phyloP scores from a whole-genome alignment of 2,329 filamentous ascomycete genomes.

The Meredithiella fracta region DNA sequence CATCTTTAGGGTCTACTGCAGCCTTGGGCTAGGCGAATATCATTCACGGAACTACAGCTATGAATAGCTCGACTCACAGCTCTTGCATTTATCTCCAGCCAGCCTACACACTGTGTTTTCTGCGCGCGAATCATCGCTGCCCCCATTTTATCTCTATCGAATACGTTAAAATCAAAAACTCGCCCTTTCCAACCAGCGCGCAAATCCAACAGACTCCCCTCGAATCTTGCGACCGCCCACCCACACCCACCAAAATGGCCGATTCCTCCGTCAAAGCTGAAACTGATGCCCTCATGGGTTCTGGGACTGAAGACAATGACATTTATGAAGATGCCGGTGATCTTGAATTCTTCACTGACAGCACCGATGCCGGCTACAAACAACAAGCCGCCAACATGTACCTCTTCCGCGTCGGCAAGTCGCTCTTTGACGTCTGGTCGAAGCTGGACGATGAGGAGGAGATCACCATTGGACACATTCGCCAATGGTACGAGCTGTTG shows the following conservation, averaged over 20 bases:
- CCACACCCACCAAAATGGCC: conserved; percentile 4
- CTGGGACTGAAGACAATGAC: conserved; percentile 44
- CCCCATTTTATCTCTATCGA: too few species aligned
- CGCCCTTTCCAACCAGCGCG: too few species aligned
- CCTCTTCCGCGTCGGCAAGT: conserved; percentile 61
- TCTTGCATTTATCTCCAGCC: too few species aligned
- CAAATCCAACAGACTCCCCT: too few species aligned
- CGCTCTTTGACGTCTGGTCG: conserved; percentile 66
- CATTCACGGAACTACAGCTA: too few species aligned
- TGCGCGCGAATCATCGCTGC: too few species aligned
- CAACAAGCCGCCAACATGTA: conserved; percentile 35
- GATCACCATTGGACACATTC: conserved; percentile 63
- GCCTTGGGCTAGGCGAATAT: too few species aligned
- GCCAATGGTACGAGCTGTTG: conserved; percentile 38
- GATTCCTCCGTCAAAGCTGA: conserved; percentile 30
- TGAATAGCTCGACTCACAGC: too few species aligned
- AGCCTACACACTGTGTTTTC: too few species aligned
- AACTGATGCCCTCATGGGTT: conserved; percentile 24
- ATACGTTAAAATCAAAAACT: too few species aligned
- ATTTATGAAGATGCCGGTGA: conserved; percentile 46
- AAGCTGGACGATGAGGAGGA: conserved; percentile 62
- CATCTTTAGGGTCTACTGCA: too few species aligned
- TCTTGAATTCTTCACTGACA: conserved; percentile 35
- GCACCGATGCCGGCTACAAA: conserved; percentile 20
- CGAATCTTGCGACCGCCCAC: background rate